Evolutionary conservation across 2,329 filamentous ascomycete species (phyloP).

Genomic region (Stachybotrys chartarum): DNA sequence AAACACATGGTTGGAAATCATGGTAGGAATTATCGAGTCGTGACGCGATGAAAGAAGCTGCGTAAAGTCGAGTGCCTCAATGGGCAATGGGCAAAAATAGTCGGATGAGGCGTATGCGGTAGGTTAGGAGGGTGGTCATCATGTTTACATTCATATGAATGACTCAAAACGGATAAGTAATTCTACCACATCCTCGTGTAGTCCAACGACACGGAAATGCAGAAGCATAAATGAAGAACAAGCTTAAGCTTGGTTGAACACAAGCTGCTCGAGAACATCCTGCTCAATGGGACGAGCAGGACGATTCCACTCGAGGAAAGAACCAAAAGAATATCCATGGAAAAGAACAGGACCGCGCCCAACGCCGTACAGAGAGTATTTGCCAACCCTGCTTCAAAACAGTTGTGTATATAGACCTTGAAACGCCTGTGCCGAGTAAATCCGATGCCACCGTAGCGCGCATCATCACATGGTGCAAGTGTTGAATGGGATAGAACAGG

Average conservation of each 20-base stretch:
- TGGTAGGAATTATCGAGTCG: no score
- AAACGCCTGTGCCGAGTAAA: neutral
- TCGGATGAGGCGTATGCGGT: no score
- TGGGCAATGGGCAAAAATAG: no score
- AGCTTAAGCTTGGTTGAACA: neutral
- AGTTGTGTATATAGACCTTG: neutral
- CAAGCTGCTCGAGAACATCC: neutral
- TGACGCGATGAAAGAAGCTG: no score
- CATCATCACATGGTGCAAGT: constrained; percentile 8
- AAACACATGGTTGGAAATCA: no score
- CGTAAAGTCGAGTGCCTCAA: no score
- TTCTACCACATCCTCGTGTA: no score
- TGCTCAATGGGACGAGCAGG: neutral
- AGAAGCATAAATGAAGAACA: no score
- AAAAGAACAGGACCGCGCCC: neutral
- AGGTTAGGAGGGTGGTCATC: no score
- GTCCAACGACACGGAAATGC: no score
- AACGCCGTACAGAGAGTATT: neutral
- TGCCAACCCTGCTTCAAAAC: neutral
- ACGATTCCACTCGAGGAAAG: neutral
- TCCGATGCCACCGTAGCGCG: neutral
- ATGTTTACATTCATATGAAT: no score
- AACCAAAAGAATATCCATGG: neutral
- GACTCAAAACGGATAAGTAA: no score
- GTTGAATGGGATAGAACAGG: constrained; percentile 21